A percentile compares a stretch with the other conserved stretches of the same genome.
phyloP scores from a whole-genome alignment of 352 stramenopile species.

The Phytophthora sansomeana region DNA sequence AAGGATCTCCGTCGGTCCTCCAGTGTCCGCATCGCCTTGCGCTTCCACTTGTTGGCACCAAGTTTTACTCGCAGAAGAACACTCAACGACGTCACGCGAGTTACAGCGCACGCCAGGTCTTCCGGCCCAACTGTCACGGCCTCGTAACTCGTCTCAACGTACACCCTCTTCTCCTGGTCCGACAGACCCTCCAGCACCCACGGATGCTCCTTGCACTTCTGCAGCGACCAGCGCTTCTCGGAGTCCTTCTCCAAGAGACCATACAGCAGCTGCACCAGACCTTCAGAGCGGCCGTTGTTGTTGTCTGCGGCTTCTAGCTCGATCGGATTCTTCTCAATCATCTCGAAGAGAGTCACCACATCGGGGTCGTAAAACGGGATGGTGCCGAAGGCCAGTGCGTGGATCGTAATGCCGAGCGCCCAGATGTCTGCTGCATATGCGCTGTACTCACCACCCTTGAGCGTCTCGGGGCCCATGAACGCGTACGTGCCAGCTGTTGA shows the following conservation, averaged over 20 bases:
- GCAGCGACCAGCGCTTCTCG: conserved; percentile 70
- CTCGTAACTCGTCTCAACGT: conserved; percentile 60
- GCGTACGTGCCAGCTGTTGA: conserved; percentile 86
- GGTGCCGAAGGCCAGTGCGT: conserved; percentile 79
- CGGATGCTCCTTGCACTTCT: conserved; percentile 71
- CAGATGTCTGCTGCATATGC: conserved; percentile 89
- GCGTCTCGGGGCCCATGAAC: conserved; percentile 86
- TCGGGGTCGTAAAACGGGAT: conserved; percentile 89
- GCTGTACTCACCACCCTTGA: conserved; percentile 81
- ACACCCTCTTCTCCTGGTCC: conserved; percentile 45
- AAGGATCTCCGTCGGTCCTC: conserved; percentile 51
- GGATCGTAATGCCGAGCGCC: conserved; percentile 86
- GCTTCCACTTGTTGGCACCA: conserved; percentile 80
- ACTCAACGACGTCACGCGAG: conserved; percentile 75
- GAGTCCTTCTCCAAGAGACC: conserved; percentile 82
- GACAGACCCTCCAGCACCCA: conserved; percentile 74
- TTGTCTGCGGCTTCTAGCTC: conserved; percentile 43
- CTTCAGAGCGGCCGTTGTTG: conserved; percentile 37
- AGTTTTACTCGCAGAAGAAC: conserved; percentile 84
- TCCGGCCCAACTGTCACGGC: conserved; percentile 64
- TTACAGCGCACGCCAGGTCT: conserved; percentile 76
- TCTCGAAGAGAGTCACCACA: conserved; percentile 85
- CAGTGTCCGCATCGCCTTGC: conserved; percentile 70
- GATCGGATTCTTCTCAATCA: conserved; percentile 74
- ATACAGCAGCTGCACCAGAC: conserved; percentile 55